Evolutionary conservation across 1,284 basidiomycete genomes (phyloP).

Genomic region (Rhodotorula sp.): DNA sequence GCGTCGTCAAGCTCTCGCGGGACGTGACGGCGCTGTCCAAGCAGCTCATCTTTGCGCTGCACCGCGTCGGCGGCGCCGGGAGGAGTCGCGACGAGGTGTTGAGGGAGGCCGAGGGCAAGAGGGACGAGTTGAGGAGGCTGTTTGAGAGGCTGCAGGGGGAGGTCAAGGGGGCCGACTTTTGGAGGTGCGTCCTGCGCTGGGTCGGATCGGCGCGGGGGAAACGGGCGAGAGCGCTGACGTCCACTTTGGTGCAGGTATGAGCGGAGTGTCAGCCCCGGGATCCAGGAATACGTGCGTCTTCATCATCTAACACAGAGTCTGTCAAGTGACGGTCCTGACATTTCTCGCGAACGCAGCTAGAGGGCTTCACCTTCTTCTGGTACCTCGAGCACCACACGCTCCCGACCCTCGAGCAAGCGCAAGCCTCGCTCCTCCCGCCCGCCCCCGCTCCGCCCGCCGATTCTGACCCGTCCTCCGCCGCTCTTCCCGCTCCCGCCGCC

Average conservation of each 20-base stretch:
- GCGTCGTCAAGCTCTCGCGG: conserved; percentile 74
- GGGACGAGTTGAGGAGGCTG: conserved; percentile 67
- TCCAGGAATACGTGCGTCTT: conserved; percentile 51
- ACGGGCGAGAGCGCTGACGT: no score
- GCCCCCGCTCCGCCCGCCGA: not conserved
- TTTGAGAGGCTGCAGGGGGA: conserved; percentile 68
- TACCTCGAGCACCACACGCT: conserved; percentile 69
- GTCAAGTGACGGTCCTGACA: not conserved
- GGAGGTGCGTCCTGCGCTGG: conserved; percentile 58
- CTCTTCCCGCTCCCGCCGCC: not conserved
- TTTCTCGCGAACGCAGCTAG: conserved; percentile 66
- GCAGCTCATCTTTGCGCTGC: conserved; percentile 89
- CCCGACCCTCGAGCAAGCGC: conserved; percentile 51
- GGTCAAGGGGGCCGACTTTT: conserved; percentile 65
- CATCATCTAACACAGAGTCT: not conserved
- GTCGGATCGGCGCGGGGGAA: no score
- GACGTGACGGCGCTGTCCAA: conserved; percentile 93
- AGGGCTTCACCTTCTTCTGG: conserved; percentile 84
- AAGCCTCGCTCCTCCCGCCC: conserved; percentile 34
- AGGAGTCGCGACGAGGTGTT: conserved; percentile 45
- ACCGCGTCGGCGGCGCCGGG: conserved; percentile 62
- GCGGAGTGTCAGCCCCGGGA: conserved; percentile 44
- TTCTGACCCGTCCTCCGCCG: not conserved
- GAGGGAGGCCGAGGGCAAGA: conserved; percentile 55
- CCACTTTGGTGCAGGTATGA: conserved; percentile 36